These are phyloP conservation scores for Mitragyna speciosa DNA, from an alignment of 257 asterid species.

Conservation along the genomic window DNA sequence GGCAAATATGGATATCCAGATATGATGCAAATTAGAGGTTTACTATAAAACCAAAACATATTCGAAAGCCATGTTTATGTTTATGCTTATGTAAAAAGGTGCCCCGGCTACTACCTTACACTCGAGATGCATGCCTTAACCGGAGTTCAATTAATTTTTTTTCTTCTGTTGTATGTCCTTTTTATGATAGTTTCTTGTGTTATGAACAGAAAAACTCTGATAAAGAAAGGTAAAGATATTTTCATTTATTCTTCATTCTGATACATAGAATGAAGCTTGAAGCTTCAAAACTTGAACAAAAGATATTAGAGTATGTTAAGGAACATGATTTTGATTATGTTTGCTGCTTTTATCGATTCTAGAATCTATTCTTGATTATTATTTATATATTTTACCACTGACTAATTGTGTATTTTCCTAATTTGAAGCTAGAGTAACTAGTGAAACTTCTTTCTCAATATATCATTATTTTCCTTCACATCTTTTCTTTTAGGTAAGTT, in stretches of 20 bases:
- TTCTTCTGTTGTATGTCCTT: neutral
- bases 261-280: neutral
- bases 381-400: neutral
- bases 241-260: neutral
- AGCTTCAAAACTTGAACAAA: neutral
- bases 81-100: neutral
- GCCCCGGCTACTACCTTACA: no score
- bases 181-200: neutral
- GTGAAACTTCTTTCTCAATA: neutral
- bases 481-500: no score
- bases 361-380: neutral
- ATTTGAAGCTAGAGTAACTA: neutral
- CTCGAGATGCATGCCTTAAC: no score
- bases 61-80: neutral
- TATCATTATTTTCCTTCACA: neutral
- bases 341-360: neutral
- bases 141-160: neutral
- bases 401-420: neutral
- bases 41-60: neutral
- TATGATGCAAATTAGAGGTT: neutral
- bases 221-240: neutral
- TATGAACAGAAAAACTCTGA: neutral
- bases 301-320: neutral
- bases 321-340: neutral
- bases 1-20: neutral